Percentiles rank a stretch among this genome's conserved stretches.
Evolutionary conservation across 495 filamentous ascomycete species (phyloP).

Genomic region (Neurospora sp.): DNA sequence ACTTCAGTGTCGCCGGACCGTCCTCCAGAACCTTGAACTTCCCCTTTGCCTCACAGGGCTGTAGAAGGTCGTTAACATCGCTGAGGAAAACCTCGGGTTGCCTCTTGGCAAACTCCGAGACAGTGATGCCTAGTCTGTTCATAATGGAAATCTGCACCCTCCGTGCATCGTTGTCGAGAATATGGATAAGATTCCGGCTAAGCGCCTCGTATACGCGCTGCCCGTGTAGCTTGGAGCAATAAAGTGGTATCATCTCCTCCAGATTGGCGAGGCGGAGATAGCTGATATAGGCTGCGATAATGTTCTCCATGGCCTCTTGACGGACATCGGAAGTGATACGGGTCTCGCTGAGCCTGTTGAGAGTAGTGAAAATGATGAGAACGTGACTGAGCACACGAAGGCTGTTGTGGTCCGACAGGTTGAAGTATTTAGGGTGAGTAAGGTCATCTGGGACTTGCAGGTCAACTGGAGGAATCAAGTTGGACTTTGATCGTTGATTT

Average conservation of each 20-base stretch:
- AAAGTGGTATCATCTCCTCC: conserved; percentile 70
- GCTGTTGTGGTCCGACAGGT: conserved; percentile 43
- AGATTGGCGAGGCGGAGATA: conserved; percentile 60
- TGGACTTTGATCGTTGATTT: conserved; percentile 38
- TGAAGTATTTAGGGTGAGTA: conserved; percentile 33
- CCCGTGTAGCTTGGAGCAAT: conserved; percentile 64
- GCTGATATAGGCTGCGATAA: conserved; percentile 74
- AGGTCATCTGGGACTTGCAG: conserved; percentile 18
- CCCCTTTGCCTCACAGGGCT: conserved; percentile 22
- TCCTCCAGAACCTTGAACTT: conserved; percentile 42
- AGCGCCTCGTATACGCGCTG: conserved; percentile 39
- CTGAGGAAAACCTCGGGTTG: conserved; percentile 48
- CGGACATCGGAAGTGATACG: conserved; percentile 13
- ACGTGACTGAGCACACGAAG: conserved; percentile 56
- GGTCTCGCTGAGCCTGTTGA: conserved; percentile 41
- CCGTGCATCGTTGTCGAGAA: conserved; percentile 34
- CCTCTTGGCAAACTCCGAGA: conserved; percentile 36
- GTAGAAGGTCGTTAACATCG: conserved; percentile 23
- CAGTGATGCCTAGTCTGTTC: conserved; percentile 42
- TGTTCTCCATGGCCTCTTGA: conserved; percentile 43
- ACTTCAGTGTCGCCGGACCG: conserved; percentile 32
- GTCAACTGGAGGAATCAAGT: conserved; percentile 33
- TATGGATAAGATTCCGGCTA: conserved; percentile 46
- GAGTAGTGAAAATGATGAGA: conserved; percentile 33
- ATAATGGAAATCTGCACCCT: conserved; percentile 54